Evolutionary conservation across 1,284 basidiomycete species (phyloP), one percentile per base, ranked within the genome.

Genomic region (Microbotryum lychnidis-dioicae): DNA sequence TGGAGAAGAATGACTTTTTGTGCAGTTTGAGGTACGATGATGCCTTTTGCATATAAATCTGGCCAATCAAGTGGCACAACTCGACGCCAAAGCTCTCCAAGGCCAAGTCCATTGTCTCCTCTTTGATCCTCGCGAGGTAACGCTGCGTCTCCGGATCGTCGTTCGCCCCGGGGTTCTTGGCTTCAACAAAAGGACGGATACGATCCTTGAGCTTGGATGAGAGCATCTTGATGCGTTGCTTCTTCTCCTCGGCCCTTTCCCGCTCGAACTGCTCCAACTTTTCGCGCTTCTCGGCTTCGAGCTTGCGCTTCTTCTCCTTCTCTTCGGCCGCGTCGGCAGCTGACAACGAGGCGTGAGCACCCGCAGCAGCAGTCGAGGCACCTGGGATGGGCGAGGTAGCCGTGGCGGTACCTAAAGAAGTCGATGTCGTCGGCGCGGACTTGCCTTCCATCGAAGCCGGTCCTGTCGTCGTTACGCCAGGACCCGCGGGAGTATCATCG

Each of bases 51-150:
- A 91, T 86, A 75, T 97, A 98, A 44, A 97, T 67, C 55, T 82
- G 85, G 3, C 90, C 89, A 70, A 93, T 92, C 16, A 70, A 55
- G 57, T 69, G 69, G 55, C 54, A 56, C 9, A 66, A 51, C 64
- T 67, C 94, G 49, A 98, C 86, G 60, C 96, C 96, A 75, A 99
- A 99, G 69, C 91, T 94, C 79, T 99, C 96, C 62, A 97, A 78
- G 80, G 97, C 98, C 72, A 99, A 76, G 78, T 99, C 96, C 68
- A 97, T 91, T 2, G 91, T 91, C 76, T 99, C 96, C 50, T 83
- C 80, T 73, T 78, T 81, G 76, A 97, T 89, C 75, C 81, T 84
- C 57, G 81, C 80, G 75, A 88, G 85, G 73, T 59, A 94, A 23
- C 80, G 79, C 61, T 76, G 75, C 6, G 88, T 90, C 78, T 97